Evolutionary conservation across 352 stramenopile species (phyloP).

Genomic region (Pythium dissotocum): DNA sequence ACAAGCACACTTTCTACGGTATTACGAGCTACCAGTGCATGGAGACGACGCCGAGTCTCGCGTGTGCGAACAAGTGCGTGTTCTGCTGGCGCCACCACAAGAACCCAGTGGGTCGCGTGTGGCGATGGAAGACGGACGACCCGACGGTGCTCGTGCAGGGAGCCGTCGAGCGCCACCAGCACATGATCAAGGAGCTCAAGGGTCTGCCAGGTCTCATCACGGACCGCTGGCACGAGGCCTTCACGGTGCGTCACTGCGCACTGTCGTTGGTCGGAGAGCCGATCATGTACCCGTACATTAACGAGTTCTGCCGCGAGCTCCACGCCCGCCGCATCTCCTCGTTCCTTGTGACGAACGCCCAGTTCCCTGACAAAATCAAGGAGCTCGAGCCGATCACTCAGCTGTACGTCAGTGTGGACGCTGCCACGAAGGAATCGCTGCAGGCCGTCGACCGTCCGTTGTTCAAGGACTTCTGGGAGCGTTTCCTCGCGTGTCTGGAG

Average conservation of each 20-base stretch:
- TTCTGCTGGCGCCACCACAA: constrained; percentile 99
- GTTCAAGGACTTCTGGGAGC: constrained; percentile 98
- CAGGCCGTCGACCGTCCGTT: constrained; percentile 95
- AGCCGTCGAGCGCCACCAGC: constrained; percentile 89
- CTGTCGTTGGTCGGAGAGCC: constrained; percentile 97
- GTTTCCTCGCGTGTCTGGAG: constrained; percentile 91
- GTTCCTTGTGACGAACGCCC: constrained; percentile 98
- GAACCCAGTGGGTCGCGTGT: constrained; percentile 97
- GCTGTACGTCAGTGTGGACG: constrained; percentile 99
- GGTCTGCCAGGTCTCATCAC: constrained; percentile 94
- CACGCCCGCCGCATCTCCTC: constrained; percentile 95
- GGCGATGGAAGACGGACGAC: constrained; percentile 98
- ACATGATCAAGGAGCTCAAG: constrained; percentile 96
- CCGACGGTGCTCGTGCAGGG: constrained; percentile 94
- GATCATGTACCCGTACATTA: constrained; percentile 99
- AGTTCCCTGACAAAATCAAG: constrained; percentile 97
- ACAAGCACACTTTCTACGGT: constrained; percentile 99
- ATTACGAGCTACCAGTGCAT: constrained; percentile 99
- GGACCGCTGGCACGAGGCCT: constrained; percentile 94
- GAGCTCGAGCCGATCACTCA: constrained; percentile 96
- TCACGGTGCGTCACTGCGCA: constrained; percentile 96
- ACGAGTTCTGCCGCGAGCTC: constrained; percentile 95
- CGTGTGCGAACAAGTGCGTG: constrained; percentile 98
- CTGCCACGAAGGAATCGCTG: constrained; percentile 95
- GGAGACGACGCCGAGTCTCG: constrained; percentile 97